Evolutionary conservation across 345 rosid species (phyloP).

Genomic region (Rhodamnia rubescens): DNA sequence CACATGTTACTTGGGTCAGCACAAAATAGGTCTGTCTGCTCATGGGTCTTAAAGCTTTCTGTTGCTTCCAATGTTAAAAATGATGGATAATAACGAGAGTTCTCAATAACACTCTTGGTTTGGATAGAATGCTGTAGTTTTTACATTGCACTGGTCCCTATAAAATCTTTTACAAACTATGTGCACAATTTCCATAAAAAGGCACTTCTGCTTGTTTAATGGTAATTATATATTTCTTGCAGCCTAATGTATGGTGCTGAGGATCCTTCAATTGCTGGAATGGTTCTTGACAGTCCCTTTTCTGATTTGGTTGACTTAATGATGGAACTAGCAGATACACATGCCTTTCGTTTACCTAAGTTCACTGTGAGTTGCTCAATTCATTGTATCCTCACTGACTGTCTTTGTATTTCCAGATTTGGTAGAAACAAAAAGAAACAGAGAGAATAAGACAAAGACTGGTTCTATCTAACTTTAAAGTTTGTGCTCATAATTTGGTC

Average conservation of each 20-base stretch:
- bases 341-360: conserved; percentile 34
- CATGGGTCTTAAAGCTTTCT: neutral
- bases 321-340: conserved; percentile 42
- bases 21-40: neutral
- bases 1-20: neutral
- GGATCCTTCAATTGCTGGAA: conserved; percentile 47
- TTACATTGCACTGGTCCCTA: neutral
- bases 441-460: neutral
- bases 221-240: conserved; percentile 21
- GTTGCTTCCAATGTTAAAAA: neutral
- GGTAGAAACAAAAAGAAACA: neutral
- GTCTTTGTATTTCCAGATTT: neutral
- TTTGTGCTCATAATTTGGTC: neutral
- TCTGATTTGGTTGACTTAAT: conserved; percentile 41
- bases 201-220: conserved; percentile 27
- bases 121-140: neutral
- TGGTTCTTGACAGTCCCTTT: conserved; percentile 45
- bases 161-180: neutral
- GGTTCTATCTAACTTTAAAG: neutral
- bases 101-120: neutral
- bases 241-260: conserved; percentile 44
- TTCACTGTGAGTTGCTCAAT: conserved; percentile 22
- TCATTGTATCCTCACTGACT: neutral
- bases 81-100: neutral
- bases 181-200: neutral